Evolutionary conservation across 257 asterid genomes (phyloP), one percentile per base, ranked within the genome.

Genomic region (Petunia secreta): DNA sequence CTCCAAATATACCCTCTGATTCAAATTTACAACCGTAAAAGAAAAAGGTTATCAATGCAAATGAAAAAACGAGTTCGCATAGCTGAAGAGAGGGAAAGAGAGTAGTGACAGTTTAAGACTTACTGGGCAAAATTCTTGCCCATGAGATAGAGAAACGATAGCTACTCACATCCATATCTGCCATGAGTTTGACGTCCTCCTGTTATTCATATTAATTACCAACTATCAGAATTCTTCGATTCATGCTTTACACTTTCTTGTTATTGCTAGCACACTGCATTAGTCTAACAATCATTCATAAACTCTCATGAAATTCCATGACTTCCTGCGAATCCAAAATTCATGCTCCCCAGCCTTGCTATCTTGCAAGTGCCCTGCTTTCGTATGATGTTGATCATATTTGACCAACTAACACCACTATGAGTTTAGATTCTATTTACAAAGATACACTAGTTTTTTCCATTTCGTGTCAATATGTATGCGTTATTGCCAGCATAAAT

Each of bases 1-100:
- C 81, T 81, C 94, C 94, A 62, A 83, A 87, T 71, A 86, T 83
- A 13, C 97, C 94, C 80, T 85, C 97, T 92, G 89, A 43, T 54
- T 48, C 63, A 60, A 63, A 25, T 37, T 59, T 48, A 46, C 9
- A 78, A 13, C 50, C 73, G 25, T 63, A 3, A 46, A 11, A 63
- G 13, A 6, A 34, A 50, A 78, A 25, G 74, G 3, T 78, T 14
- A 43, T 39, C 11, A 37, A 37, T 43, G 2, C 15, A 43, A 13
- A 78, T 37, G 75, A 6, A 37, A 44, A 0, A 62, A 77, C 16
- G 25, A 46, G 64, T 25, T 14, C 13, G 8, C 48, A 65, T 53
- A n/a, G 16, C 15, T 69, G 10, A 25, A 71, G 54, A 48, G 60
- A 71, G 48, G 11, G 60, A 39, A 71, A 71, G 77, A 48, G 59